Evolutionary conservation across 1,139 yeast species (phyloP), one percentile per base, ranked within the genome.

Genomic region (Trichomonascaceae sp.): DNA sequence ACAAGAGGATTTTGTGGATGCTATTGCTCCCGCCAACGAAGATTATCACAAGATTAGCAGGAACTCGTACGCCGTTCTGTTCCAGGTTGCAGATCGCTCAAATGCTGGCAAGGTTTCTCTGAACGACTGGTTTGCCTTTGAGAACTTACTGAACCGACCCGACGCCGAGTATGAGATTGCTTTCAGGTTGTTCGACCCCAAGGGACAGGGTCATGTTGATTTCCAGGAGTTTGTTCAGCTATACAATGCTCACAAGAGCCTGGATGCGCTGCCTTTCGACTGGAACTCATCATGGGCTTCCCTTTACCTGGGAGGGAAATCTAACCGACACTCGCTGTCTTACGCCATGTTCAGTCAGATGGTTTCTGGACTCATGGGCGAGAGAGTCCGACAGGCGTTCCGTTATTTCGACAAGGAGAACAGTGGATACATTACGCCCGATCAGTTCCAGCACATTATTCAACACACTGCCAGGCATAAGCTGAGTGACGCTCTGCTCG

Each of bases 91-190:
- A 5, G 68, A 64, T 43, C 52, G 59, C 29, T 32, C 46, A 13
- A 39, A 43, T 17, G 32, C 36, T 9, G 66, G 65, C 26, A 40
- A 41, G 23, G 57, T 60, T 22, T 48, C 60, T 14, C 42, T 60
- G 55, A 45, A 51, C 36, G 67, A 62, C 45, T 62, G 66, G 67
- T 41, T 42, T 29, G 56, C 57, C 28, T 62, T 62, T 40, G 64
- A 60, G 38, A 47, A 51, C 37, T 45, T 59, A 38, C 52, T 59
- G 37, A 57, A 52, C 42, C 55, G 54, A 31, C 68, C 70, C 28
- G 68, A 67, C 27, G 71, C 71, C 28, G 71, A 59, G 43, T 61
- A 54, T 42, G 67, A 64, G 37, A 67, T 60, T 31, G 65, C 64
- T 4, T 66, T 55, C 43, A 54, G 65, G 13, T 53, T 63, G 31